These are phyloP conservation scores for Stentor roeselii DNA, from an alignment of 73 alveolate species.

Conservation along the genomic window DNA sequence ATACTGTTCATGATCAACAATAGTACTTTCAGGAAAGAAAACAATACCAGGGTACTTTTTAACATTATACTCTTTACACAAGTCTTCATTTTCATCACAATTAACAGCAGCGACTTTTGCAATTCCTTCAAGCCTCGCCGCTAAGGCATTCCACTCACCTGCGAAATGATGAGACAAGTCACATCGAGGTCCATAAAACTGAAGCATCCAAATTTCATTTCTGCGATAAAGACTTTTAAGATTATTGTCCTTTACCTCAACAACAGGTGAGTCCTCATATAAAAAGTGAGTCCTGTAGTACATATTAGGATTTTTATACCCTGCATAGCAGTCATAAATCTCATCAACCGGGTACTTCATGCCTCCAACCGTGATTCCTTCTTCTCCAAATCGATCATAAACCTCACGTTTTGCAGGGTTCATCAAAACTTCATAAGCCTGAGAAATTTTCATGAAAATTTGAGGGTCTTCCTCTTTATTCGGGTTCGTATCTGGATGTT, in stretches of 20 bases:
- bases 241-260: slow-evolving; percentile 70
- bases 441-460: slow-evolving; percentile 72
- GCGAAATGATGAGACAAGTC: slow-evolving; percentile 50
- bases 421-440: slow-evolving; percentile 83
- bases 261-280: slow-evolving; percentile 87
- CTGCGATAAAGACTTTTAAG: slow-evolving; percentile 84
- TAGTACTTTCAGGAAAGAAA: slow-evolving; percentile 79
- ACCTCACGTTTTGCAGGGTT: slow-evolving; percentile 76
- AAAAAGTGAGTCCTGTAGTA: slow-evolving; percentile 40
- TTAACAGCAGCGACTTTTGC: slow-evolving; percentile 94
- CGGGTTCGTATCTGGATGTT: slow-evolving; percentile 66
- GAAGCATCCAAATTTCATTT: slow-evolving; percentile 90
- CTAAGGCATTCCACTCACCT: slow-evolving; percentile 74
- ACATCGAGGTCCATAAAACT: slow-evolving; percentile 76
- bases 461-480: slow-evolving; percentile 66
- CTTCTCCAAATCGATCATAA: slow-evolving; percentile 88
- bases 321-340: neutral
- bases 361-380: slow-evolving; percentile 32
- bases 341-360: neutral
- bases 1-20: slow-evolving; percentile 75
- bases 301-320: slow-evolving; percentile 1
- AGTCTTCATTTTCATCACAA: slow-evolving; percentile 93
- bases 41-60: slow-evolving; percentile 71
- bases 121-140: slow-evolving; percentile 92
- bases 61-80: slow-evolving; percentile 94